Conservation (phyloP, 495 filamentous ascomycete species). For the Penicillium salamii region DNA sequence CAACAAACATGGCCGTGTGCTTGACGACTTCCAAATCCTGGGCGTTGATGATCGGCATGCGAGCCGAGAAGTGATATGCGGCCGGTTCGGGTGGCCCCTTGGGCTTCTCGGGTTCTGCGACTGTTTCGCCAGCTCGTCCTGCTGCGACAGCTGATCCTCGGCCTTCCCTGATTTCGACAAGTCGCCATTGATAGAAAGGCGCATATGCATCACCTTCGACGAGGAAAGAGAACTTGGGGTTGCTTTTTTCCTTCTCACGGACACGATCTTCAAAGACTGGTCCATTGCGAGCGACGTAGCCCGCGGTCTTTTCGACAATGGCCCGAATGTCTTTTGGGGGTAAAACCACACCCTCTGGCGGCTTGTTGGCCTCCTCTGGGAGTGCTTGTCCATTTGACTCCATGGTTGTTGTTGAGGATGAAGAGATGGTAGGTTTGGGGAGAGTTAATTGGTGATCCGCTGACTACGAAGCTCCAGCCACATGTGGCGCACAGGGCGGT, state of each 20-base stretch:
- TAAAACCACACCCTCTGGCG: conserved; percentile 78
- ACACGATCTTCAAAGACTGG: conserved; percentile 84
- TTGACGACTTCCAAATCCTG: conserved; percentile 92
- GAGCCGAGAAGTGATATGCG: conserved; percentile 88
- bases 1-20: conserved; percentile 85
- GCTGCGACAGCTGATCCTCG: conserved; percentile 77
- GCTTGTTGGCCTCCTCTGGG: conserved; percentile 61
- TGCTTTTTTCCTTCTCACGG: conserved; percentile 78
- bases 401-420: conserved; percentile 27
- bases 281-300: conserved; percentile 83
- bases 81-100: conserved; percentile 85
- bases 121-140: conserved; percentile 65
- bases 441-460: background rate
- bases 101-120: conserved; percentile 61
- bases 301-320: conserved; percentile 94
- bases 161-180: conserved; percentile 78
- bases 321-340: conserved; percentile 79
- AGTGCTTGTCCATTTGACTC: conserved; percentile 57
- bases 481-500: background rate
- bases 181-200: conserved; percentile 85
- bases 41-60: conserved; percentile 96
- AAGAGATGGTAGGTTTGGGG: background rate
- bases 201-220: conserved; percentile 79
- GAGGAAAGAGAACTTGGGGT: conserved; percentile 90
- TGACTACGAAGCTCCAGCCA: conserved; percentile 4